Evolutionary conservation across 225 moss, liverwort and hornwort species (phyloP), one percentile per base, ranked within the genome.

Genomic region (Polytrichum formosum): DNA sequence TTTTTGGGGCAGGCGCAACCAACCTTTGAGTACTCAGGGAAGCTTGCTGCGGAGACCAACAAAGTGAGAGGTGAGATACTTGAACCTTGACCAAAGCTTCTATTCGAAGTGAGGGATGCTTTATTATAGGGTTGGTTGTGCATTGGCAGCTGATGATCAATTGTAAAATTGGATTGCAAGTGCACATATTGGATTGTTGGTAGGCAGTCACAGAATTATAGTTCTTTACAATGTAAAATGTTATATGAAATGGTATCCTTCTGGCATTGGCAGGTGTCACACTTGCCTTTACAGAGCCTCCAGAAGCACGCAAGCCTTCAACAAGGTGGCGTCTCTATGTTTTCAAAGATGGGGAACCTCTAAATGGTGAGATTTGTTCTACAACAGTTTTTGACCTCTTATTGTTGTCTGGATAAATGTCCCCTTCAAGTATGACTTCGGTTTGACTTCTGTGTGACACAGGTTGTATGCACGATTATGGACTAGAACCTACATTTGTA

Each of bases 1-100:
- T 23, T 58, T 23, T 6, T 22, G 53, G 53, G 65, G 66, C 81
- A 98, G 97, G 94, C 88, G 70, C 88, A 94, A 78, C 94, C 94
- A 67, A 90, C 98, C 22, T 91, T 98, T 80, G 98, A 98, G 81
- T 98, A 98, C 75, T 98, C 98, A n/a, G 98, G 98, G 80, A 91
- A 90, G 81, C 91, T 98, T 67, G 98, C 98, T 70, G 98, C 94
- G 56, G 98, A 98, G 76, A 98, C 98, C 1, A 98, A 98, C 76
- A 98, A 94, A 92, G 98, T 98, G 65, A 88, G 84, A 89, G 97
- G 97, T 98, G 78, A 82, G 80, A 66, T 60, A 5, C 31, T 26
- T 25, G 35, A n/a, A 65, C 22, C 65, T 71, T 65, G 68, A 73
- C 64, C 64, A 31, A 18, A 28, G 18, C 8, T 67, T 29, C 35